Evolutionary conservation across 108 stramenopile species (phyloP), one percentile per base, ranked within the genome.

Genomic region (Pseudonitzschia delicatissima): DNA sequence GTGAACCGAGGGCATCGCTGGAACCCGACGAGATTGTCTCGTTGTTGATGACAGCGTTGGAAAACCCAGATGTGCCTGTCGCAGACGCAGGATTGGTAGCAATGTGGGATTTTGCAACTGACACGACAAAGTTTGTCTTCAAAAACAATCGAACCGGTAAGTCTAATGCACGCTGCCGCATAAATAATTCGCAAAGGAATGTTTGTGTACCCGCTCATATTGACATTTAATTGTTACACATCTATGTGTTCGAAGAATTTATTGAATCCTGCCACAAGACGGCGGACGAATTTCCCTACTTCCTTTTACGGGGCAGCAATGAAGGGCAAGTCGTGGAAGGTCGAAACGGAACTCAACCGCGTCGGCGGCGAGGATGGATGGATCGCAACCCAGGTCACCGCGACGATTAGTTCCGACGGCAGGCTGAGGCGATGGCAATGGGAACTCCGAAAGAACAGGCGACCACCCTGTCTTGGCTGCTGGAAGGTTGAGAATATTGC

Each of bases 281-380:
- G 15, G 81, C 81, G 4, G 59, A 71, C 39, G 42, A 61, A 23
- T 67, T 74, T 27, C n/a, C 73, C 81, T 0, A 82, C 80, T 18
- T 82, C 77, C 15, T 78, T 82, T 37, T 82, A 82, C 34, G 81
- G 81, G 1, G 77, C 67, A 23, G 77, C 77, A 18, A 75, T 82
- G 74, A 50, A 82, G 27, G 81, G 81, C 40, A n/a, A n/a, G n/a
- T n/a, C n/a, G n/a, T n/a, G n/a, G n/a, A n/a, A n/a, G n/a, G n/a
- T n/a, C n/a, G n/a, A n/a, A n/a, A n/a, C n/a, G n/a, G n/a, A n/a
- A n/a, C n/a, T n/a, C n/a, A n/a, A n/a, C n/a, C n/a, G n/a, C n/a
- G n/a, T n/a, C n/a, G n/a, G n/a, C n/a, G n/a, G n/a, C n/a, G n/a
- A n/a, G n/a, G n/a, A n/a, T n/a, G n/a, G n/a, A n/a, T n/a, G n/a